Evolutionary conservation across 2,329 filamentous ascomycete species (phyloP).

Genomic region (Pezicula rhizophila): DNA sequence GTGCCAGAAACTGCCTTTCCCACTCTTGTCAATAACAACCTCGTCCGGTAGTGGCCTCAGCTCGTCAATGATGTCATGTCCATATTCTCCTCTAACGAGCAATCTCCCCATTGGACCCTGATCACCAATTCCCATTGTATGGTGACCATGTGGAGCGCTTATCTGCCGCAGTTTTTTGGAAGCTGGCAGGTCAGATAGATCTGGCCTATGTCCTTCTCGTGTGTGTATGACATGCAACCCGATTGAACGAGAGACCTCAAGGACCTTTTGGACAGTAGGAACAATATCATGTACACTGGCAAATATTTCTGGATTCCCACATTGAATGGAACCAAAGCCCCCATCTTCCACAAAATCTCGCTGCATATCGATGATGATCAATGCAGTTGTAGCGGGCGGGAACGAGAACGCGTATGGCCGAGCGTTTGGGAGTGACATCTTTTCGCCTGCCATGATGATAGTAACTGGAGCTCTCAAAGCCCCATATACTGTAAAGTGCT

Average conservation of each 20-base stretch:
- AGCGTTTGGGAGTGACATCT: slow-evolving; percentile 21
- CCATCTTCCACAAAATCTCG: slow-evolving; percentile 43
- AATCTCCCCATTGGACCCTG: slow-evolving; percentile 51
- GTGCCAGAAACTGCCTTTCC: slow-evolving; percentile 52
- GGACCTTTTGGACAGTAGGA: slow-evolving; percentile 35
- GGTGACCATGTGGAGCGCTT: slow-evolving; percentile 35
- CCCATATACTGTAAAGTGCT: no score
- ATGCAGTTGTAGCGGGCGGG: slow-evolving; percentile 38
- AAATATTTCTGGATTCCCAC: slow-evolving; percentile 36
- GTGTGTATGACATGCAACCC: slow-evolving; percentile 43
- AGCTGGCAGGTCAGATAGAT: slow-evolving; percentile 49
- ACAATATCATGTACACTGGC: slow-evolving; percentile 37
- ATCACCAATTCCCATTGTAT: slow-evolving; percentile 40
- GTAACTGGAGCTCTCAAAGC: not conserved
- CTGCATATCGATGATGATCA: slow-evolving; percentile 50
- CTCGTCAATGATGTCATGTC: slow-evolving; percentile 50
- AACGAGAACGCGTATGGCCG: slow-evolving; percentile 43
- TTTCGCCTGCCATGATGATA: slow-evolving; percentile 12
- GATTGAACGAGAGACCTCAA: slow-evolving; percentile 34
- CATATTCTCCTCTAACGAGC: slow-evolving; percentile 50
- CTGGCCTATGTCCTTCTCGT: slow-evolving; percentile 46
- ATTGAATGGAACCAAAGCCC: slow-evolving; percentile 47
- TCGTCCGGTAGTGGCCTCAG: slow-evolving; percentile 24
- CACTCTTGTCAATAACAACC: slow-evolving; percentile 29
- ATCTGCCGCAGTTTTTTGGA: slow-evolving; percentile 44